Evolutionary conservation across 2,329 filamentous ascomycete genomes (phyloP).

Genomic region (Lecanicillium sp.): DNA sequence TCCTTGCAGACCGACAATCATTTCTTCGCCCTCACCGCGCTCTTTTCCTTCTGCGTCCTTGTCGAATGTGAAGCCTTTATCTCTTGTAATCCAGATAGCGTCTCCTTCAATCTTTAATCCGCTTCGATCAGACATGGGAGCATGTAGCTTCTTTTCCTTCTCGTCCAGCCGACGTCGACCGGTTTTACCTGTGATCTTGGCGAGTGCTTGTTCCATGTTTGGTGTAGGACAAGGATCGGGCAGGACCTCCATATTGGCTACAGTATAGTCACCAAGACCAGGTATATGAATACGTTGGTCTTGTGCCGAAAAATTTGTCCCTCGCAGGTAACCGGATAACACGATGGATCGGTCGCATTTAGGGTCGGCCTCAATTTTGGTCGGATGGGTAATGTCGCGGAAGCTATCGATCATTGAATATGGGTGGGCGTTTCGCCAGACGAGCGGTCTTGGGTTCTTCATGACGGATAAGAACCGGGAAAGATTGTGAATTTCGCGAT

Average conservation of each 20-base stretch:
- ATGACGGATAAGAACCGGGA: conserved; percentile 94
- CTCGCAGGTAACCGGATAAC: conserved; percentile 85
- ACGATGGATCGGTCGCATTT: conserved; percentile 89
- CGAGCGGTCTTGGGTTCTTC: conserved; percentile 94
- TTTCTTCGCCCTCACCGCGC: conserved; percentile 86
- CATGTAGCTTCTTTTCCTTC: conserved; percentile 93
- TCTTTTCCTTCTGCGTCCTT: conserved; percentile 59
- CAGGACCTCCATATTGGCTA: conserved; percentile 74
- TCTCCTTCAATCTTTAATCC: conserved; percentile 95
- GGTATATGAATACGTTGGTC: conserved; percentile 87
- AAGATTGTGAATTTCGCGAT: conserved; percentile 91
- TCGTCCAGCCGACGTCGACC: conserved; percentile 77
- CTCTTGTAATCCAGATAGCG: conserved; percentile 77
- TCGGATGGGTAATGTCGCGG: conserved; percentile 89
- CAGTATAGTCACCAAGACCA: conserved; percentile 80
- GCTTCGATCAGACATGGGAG: conserved; percentile 96
- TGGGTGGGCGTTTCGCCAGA: conserved; percentile 95
- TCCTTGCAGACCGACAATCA: conserved; percentile 82
- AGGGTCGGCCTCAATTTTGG: conserved; percentile 76
- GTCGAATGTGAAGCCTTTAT: conserved; percentile 69
- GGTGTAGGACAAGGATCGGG: conserved; percentile 96
- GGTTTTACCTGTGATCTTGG: conserved; percentile 76
- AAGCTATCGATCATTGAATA: conserved; percentile 93
- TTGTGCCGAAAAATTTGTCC: conserved; percentile 84
- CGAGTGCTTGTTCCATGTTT: conserved; percentile 76